Base-by-base conservation (phyloP, 805 yeast species). In the Wickerhamomyces subpelliculosus region DNA sequence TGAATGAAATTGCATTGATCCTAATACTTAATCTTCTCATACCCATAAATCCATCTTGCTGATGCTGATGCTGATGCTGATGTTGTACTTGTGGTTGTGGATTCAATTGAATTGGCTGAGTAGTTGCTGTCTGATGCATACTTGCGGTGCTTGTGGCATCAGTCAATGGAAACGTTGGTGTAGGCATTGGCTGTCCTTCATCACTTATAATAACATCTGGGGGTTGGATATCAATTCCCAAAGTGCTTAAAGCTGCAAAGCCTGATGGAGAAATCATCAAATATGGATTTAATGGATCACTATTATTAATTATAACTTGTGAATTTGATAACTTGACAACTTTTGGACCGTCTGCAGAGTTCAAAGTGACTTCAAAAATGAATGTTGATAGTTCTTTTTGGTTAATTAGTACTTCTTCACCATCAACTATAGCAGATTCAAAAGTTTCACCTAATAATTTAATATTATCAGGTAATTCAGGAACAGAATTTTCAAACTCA, bases 201-300 rank as follows among this genome's bases (percentile, higher is more conserved):
- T 13, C 16, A 4, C 40, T 39, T 23, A 36, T 16, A 10, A 28
- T 17, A 7, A 46, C 27, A 17, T 40, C 37, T 12, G 61, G 58
- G 8, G 37, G 45, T 4, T 43, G 41, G 19, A 55, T 35, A 1
- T 32, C 33, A 12, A 51, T 38, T 2, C 49, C 52, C 4, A 51
- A 24, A 7, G 43, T 17, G n/a, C 22, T 30, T 13, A 57, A 21
- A 26, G 43, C 46, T 1, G 59, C 54, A 14, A 42, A 35, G 0
- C 60, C 62, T 3, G 60, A 36, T 7, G 53, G 54, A 7, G 47
- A 51, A 1, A 57, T 21, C 58, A 58, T 51, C 8, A 55, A 17
- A 39, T 54, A 56, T 2, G 55, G 53, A n/a, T 36, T 37, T 2
- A 31, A 21, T 4, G 54, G 51, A 26, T 50, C 48, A 4, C 50